Base-by-base conservation (phyloP, 1,284 basidiomycete species). In the Mixia osmundae region DNA sequence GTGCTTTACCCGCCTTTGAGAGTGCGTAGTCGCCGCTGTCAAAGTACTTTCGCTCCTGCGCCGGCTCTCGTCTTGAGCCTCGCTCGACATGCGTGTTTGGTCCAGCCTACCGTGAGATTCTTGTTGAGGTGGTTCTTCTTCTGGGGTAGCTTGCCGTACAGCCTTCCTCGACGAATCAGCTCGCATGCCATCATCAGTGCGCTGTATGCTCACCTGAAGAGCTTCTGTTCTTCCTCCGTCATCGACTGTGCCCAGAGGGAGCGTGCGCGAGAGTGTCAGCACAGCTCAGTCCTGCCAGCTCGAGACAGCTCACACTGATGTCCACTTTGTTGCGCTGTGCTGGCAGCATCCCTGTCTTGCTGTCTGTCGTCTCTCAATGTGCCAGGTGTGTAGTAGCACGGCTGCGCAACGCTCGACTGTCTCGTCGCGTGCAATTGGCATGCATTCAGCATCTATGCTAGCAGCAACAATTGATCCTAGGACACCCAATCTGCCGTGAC, bases 81-180 rank as follows among this genome's bases (percentile, higher is more conserved):
- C 8, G 8, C 25, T 8, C n/a, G 25, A 12, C 8, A 16, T 16
- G 10, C 28, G 16, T n/a, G 29, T 36, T 5, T 7, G 12, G 29
- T 32, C 16, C 37, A 36, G 33, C 33, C 33, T 26, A 24, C 20
- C 33, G 20, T 36, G 29, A 5, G 24, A 21, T n/a, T 38, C 33
- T 12, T 30, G 25, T 16, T 33, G 29, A 36, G 35, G 28, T 16
- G 14, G 19, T n/a, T n/a, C 33, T 35, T 35, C 25, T 28, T 38
- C 22, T 30, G 72, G 12, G 87, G 87, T 21, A 91, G 63, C 60
- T 87, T 89, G 44, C 87, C 87, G 60, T 95, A 95, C 54, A 83
- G 70, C 52, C n/a, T n/a, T n/a, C n/a, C n/a, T n/a, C n/a, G n/a
- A n/a, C n/a, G n/a, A n/a, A n/a, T n/a, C n/a, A n/a, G n/a, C n/a